phyloP scores from a whole-genome alignment of 148 eudicot genomes.

The Dianthus caryophyllus region DNA sequence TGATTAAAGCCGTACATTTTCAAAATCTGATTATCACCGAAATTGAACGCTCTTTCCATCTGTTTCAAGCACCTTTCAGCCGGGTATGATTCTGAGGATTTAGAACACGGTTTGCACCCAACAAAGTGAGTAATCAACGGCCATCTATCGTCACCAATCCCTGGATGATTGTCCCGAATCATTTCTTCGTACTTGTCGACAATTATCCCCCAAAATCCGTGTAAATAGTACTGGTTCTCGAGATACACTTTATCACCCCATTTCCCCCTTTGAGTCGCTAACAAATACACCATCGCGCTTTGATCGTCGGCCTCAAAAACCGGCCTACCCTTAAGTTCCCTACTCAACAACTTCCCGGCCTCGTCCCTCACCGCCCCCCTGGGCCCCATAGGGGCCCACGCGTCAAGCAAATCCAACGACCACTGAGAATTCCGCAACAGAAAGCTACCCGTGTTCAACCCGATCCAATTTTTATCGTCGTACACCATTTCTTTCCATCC shows the following conservation, averaged over 20 bases:
- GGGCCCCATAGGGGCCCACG: constrained; percentile 76
- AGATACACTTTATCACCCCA: constrained; percentile 73
- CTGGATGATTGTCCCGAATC: constrained; percentile 57
- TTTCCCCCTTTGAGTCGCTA: constrained; percentile 50
- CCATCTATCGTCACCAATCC: constrained; percentile 76
- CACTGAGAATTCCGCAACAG: constrained; percentile 66
- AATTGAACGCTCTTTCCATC: constrained; percentile 75
- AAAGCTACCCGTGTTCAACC: constrained; percentile 68
- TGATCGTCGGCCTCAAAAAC: constrained; percentile 88
- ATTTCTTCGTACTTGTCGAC: constrained; percentile 64
- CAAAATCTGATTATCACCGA: constrained; percentile 72
- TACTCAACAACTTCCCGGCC: constrained; percentile 53
- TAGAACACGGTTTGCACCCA: constrained; percentile 76
- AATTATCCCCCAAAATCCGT: constrained; percentile 76
- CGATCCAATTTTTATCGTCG: constrained; percentile 74
- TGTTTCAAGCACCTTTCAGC: constrained; percentile 70
- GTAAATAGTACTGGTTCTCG: constrained; percentile 60
- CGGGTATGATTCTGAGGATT: constrained; percentile 61
- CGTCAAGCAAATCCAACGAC: constrained; percentile 68
- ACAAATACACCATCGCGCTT: constrained; percentile 66
- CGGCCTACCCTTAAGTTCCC: constrained; percentile 61
- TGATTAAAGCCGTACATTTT: constrained; percentile 66
- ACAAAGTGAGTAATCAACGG: constrained; percentile 81
- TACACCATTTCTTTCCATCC: constrained; percentile 79
- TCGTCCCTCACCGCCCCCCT: constrained; percentile 56